These are phyloP conservation scores for Neurospora sp. DNA, from an alignment of 495 filamentous ascomycete genomes.

Conservation along the genomic window DNA sequence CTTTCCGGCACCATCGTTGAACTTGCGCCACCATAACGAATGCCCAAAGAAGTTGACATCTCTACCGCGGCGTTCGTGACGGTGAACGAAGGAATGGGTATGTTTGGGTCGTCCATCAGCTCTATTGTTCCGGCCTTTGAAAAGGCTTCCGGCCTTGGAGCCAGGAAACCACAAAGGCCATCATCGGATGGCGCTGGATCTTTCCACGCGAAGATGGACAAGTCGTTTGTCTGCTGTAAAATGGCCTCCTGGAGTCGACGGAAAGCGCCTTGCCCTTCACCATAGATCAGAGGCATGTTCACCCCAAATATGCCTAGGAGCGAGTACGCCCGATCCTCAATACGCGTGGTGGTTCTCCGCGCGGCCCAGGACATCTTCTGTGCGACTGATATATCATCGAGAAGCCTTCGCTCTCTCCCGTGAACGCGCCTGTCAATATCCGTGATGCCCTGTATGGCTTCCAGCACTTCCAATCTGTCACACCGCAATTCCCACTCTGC, in stretches of 20 bases:
- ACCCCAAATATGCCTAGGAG: constrained; percentile 20
- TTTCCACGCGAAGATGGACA: constrained; percentile 25
- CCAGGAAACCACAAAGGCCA: not conserved
- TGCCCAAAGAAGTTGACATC: not conserved
- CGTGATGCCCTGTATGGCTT: not conserved
- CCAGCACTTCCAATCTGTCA: not conserved
- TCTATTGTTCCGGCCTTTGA: not conserved
- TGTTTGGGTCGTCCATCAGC: not conserved
- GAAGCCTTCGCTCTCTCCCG: not conserved
- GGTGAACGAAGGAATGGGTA: not conserved
- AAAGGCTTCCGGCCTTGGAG: not conserved
- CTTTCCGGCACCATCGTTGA: not conserved
- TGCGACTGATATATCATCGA: constrained; percentile 3
- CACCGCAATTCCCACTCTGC: not conserved
- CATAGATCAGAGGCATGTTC: constrained; percentile 20
- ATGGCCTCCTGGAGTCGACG: constrained; percentile 17
- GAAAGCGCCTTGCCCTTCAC: constrained; percentile 18
- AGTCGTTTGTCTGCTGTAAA: constrained; percentile 13
- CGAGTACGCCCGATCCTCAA: constrained; percentile 16
- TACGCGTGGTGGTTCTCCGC: constrained; percentile 4
- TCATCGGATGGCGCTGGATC: not conserved
- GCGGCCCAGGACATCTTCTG: constrained; percentile 14
- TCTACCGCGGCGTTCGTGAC: not conserved
- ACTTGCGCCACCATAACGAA: not conserved
- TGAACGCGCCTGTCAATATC: not conserved